These are phyloP conservation scores for Xylaria sp. DNA, from an alignment of 2,329 filamentous ascomycete genomes.

Conservation along the genomic window DNA sequence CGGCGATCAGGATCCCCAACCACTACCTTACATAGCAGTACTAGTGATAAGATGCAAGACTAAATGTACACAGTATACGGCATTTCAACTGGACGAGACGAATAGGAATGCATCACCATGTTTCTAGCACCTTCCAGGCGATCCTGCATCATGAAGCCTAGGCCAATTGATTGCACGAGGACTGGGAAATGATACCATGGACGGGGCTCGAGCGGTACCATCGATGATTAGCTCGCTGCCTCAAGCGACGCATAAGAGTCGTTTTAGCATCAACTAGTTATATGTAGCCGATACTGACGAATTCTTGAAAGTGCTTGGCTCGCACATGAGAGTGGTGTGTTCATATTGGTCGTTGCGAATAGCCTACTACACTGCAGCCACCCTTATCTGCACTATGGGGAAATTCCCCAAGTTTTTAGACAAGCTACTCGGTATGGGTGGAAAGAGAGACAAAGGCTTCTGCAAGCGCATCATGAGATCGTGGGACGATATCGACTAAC, in stretches of 20 bases:
- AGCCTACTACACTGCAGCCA: not conserved
- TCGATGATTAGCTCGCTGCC: constrained; percentile 28
- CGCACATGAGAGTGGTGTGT: constrained; percentile 16
- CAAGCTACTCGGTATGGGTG: not conserved
- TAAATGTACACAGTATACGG: constrained; percentile 30
- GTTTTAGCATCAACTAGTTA: constrained; percentile 6
- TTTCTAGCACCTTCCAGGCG: constrained; percentile 22
- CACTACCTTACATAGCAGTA: constrained; percentile 13
- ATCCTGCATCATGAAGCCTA: constrained; percentile 10
- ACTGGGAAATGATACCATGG: constrained; percentile 22
- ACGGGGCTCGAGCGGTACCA: constrained; percentile 14
- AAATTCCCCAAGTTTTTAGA: constrained; percentile 4
- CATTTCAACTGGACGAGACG: constrained; percentile 5
- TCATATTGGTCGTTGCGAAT: constrained; percentile 22
- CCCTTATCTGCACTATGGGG: not conserved
- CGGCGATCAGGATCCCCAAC: constrained; percentile 25
- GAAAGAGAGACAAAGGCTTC: constrained; percentile 5
- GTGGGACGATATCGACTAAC: constrained; percentile 32
- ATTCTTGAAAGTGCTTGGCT: constrained; percentile 17
- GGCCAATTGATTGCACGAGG: constrained; percentile 17
- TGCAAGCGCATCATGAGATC: constrained; percentile 30
- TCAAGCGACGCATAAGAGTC: constrained; percentile 14
- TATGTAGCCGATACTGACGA: constrained; percentile 19
- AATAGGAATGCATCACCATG: constrained; percentile 27
- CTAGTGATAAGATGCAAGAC: constrained; percentile 24